These are phyloP conservation scores for Fraxinus floribunda DNA, from an alignment of 305 asterid genomes.

Conservation along the genomic window DNA sequence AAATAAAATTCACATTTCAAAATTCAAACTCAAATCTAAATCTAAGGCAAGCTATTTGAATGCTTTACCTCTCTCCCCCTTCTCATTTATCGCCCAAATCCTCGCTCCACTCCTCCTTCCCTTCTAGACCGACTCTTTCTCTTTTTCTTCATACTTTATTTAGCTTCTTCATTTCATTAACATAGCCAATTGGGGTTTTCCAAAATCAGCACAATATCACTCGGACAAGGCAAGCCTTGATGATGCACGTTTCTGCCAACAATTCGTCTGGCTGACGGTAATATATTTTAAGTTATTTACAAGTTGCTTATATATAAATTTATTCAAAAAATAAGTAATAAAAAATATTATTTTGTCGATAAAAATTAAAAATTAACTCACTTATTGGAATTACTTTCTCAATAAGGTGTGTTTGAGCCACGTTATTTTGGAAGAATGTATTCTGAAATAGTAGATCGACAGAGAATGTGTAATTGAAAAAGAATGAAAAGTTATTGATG, in stretches of 20 bases:
- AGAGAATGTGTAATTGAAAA: too few relatives aligned
- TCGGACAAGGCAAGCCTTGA: constrained; percentile 26
- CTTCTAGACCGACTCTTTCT: constrained; percentile 37
- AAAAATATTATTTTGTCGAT: too few relatives aligned
- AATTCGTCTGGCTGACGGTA: too few relatives aligned
- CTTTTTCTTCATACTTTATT: constrained; percentile 1
- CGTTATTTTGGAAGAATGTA: too few relatives aligned
- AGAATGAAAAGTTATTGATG: too few relatives aligned
- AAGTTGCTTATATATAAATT: background rate
- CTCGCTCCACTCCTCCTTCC: constrained; percentile 47
- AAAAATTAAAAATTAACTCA: background rate
- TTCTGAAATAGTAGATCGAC: too few relatives aligned
- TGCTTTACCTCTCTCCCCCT: constrained; percentile 29
- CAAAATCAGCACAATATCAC: constrained; percentile 33
- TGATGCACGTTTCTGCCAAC: background rate
- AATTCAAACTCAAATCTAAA: constrained; percentile 36
- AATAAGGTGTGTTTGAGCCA: too few relatives aligned
- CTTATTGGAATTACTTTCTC: background rate
- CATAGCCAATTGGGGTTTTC: constrained; percentile 26
- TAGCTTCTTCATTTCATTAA: constrained; percentile 2
- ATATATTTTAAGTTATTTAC: background rate
- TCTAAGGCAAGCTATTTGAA: constrained; percentile 45
- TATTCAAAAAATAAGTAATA: background rate
- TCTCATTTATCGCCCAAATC: constrained; percentile 52
- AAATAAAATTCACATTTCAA: constrained; percentile 2